Base-by-base conservation (phyloP, 2,329 filamentous ascomycete genomes). In the Byssothecium circinans region DNA sequence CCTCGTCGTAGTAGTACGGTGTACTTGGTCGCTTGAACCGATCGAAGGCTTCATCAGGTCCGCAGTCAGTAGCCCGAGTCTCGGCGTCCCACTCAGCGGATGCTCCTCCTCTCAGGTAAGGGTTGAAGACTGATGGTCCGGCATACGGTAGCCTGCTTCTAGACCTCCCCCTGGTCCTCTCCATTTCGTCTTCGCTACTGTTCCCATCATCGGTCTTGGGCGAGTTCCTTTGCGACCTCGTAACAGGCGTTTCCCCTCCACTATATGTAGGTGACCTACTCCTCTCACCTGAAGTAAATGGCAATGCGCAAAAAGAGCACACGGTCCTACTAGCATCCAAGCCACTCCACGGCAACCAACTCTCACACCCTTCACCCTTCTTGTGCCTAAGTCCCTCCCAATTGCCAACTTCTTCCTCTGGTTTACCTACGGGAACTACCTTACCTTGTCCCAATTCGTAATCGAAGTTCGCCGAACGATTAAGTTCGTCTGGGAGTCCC, bases 401-500 rank as follows among this genome's bases (percentile, higher is more conserved):
- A 8, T 29, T 14, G 3, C 19, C 41, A 10, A 37, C n/a, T 29
- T 19, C 32, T 20, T 36, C 37, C 10, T 37, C 34, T 4, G n/a
- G 25, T 8, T 27, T 14, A 11, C 12, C 12, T 23, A 2, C 14
- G 5, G 18, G 22, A 8, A 27, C 18, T 41, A 2, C n/a, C 20
- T 36, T 20, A 3, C 27, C 41, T 8, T 27, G 17, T 10, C 17
- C 22, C 3, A 33, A 37, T 29, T 47, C 48, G 18, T 43, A 51
- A 19, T 35, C 38, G 18, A 43, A 51, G 17, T 47, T 51, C 4
- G 39, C 39, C 8, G 40, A 41, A n/a, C 44, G 25, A 17, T 43
- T 40, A 3, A 47, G 40, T 25, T 51, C 48, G 22, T 23, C 14
- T 11, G 10, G 11, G 4, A 11, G 17, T n/a, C 10, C 25, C 8